Percentiles rank a stretch among this genome's conserved stretches.
Conservation (phyloP, 2,329 filamentous ascomycete species). For the Beauveria sp. region DNA sequence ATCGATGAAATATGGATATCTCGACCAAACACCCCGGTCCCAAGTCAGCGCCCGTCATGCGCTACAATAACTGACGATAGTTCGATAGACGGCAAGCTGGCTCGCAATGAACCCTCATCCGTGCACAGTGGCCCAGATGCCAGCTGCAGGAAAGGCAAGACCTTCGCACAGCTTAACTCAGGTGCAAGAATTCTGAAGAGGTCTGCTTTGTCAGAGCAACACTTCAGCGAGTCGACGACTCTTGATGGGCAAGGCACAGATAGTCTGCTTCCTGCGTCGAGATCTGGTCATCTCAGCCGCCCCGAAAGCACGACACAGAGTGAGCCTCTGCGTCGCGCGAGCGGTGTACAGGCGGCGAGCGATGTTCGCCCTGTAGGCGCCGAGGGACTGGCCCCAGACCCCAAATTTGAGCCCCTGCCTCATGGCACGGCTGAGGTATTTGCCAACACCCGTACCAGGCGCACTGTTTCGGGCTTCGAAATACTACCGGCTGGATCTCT, state of each 20-base stretch:
- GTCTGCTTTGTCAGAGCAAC: constrained; percentile 5
- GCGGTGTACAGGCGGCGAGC: neutral
- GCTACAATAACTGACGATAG: constrained; percentile 17
- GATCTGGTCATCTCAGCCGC: neutral
- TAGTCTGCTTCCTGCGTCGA: neutral
- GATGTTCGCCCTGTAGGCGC: neutral
- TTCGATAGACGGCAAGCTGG: neutral
- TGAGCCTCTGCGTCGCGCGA: neutral
- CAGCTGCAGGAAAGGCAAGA: constrained; percentile 16
- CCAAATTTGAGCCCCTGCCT: neutral
- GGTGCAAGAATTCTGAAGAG: neutral
- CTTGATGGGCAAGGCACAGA: neutral
- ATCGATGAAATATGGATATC: constrained; percentile 81
- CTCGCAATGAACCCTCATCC: neutral
- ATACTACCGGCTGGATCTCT: constrained; percentile 9
- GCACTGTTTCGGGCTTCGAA: constrained; percentile 8
- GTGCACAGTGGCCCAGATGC: neutral
- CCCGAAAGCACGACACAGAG: neutral
- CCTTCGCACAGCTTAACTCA: neutral
- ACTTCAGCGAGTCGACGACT: neutral
- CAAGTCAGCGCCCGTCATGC: constrained; percentile 18
- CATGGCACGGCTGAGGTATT: constrained; percentile 2
- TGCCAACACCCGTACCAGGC: constrained; percentile 1
- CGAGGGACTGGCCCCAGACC: neutral
- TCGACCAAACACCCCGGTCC: constrained; percentile 34